These are phyloP conservation scores for Venustampulla echinocandica DNA, from an alignment of 495 filamentous ascomycete genomes.

Conservation along the genomic window DNA sequence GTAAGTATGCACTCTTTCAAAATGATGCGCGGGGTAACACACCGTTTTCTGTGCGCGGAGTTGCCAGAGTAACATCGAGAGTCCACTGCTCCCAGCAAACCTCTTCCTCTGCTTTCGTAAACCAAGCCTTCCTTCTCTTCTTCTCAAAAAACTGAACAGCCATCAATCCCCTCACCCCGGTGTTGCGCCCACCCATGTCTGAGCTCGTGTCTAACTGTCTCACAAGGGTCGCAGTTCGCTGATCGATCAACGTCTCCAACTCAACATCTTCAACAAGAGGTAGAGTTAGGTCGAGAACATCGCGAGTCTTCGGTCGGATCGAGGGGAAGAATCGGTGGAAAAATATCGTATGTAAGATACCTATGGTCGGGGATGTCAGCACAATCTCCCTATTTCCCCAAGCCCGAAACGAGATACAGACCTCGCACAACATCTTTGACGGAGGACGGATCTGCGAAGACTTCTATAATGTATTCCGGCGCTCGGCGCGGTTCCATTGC, in stretches of 20 bases:
- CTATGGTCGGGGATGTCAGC: slow-evolving; percentile 35
- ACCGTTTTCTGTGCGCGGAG: slow-evolving; percentile 83
- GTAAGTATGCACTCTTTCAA: not conserved
- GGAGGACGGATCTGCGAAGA: slow-evolving; percentile 69
- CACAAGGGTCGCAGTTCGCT: slow-evolving; percentile 67
- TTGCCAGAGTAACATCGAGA: slow-evolving; percentile 82
- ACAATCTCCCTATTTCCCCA: slow-evolving; percentile 3
- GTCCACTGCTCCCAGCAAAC: slow-evolving; percentile 96
- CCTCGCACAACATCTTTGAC: slow-evolving; percentile 91
- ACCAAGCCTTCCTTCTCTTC: slow-evolving; percentile 75
- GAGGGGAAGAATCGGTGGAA: slow-evolving; percentile 96
- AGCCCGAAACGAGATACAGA: slow-evolving; percentile 29
- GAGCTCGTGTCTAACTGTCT: slow-evolving; percentile 49
- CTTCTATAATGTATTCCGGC: slow-evolving; percentile 77
- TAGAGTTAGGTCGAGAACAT: slow-evolving; percentile 86
- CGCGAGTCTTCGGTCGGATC: slow-evolving; percentile 72
- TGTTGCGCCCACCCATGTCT: slow-evolving; percentile 35
- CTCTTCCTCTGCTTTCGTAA: slow-evolving; percentile 70
- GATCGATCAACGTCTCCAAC: slow-evolving; percentile 87
- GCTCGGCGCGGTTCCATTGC: slow-evolving; percentile 49
- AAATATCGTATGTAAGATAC: slow-evolving; percentile 94
- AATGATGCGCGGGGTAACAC: slow-evolving; percentile 24
- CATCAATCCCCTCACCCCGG: slow-evolving; percentile 65
- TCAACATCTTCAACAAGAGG: slow-evolving; percentile 83
- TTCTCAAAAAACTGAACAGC: slow-evolving; percentile 94